phyloP scores from a whole-genome alignment of 495 filamentous ascomycete genomes.

The Tuber brumale region DNA sequence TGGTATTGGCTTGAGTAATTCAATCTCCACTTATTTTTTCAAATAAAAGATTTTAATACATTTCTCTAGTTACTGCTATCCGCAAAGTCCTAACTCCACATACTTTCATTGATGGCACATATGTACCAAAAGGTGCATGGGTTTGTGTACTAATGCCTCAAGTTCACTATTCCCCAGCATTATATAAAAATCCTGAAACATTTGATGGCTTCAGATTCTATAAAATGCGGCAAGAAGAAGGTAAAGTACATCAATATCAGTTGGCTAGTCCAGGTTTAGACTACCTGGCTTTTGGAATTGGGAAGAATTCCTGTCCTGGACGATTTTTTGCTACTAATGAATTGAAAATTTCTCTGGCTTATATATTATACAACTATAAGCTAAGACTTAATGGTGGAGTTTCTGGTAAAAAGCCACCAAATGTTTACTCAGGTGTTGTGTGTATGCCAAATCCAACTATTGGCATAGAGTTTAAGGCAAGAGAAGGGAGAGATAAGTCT shows the following conservation, averaged over 20 bases:
- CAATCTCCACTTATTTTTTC: too few species aligned
- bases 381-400: slow-evolving; percentile 6
- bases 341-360: slow-evolving; percentile 20
- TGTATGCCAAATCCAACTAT: slow-evolving; percentile 3
- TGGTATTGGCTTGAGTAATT: background rate
- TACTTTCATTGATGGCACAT: slow-evolving; percentile 46
- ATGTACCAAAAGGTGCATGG: slow-evolving; percentile 43
- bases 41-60: background rate
- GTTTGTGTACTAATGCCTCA: slow-evolving; percentile 36
- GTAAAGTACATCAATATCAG: background rate
- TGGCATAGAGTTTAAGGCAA: slow-evolving; percentile 7
- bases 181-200: slow-evolving; percentile 30
- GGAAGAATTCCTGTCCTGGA: slow-evolving; percentile 48
- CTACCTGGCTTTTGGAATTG: slow-evolving; percentile 51
- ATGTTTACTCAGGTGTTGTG: background rate
- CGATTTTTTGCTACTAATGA: slow-evolving; percentile 22
- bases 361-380: slow-evolving; percentile 18
- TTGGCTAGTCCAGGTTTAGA: background rate
- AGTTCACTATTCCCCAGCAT: slow-evolving; percentile 21
- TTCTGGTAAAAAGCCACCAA: slow-evolving; percentile 1
- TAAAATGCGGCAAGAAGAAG: background rate
- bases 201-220: slow-evolving; percentile 13
- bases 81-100: slow-evolving; percentile 45
- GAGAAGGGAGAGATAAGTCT: slow-evolving; percentile 8
- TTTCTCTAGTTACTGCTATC: background rate